A percentile compares a stretch with the other conserved stretches of the same genome.
phyloP scores from a whole-genome alignment of 2,329 filamentous ascomycete species.

The Aspergillus alliaceus region DNA sequence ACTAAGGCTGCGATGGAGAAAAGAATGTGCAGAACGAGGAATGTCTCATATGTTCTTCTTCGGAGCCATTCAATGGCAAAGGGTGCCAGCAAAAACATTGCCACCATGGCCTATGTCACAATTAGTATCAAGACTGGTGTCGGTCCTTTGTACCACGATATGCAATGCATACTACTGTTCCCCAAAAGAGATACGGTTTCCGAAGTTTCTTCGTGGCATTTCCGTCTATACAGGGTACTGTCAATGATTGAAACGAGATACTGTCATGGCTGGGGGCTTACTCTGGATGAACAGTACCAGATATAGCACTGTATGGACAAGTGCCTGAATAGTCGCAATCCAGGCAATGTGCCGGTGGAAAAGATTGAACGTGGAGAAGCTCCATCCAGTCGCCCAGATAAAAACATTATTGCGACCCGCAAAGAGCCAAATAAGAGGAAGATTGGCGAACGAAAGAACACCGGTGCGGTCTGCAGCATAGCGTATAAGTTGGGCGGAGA shows the following conservation, averaged over 20 bases:
- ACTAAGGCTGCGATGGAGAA: constrained; percentile 43
- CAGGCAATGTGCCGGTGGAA: constrained; percentile 69
- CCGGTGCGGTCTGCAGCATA: constrained; percentile 65
- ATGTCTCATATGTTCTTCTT: constrained; percentile 44
- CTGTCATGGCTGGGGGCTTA: constrained; percentile 7
- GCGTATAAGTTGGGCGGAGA: constrained; percentile 46
- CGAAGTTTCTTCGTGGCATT: constrained; percentile 26
- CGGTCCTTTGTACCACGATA: background rate
- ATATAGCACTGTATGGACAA: constrained; percentile 64
- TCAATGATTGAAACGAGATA: background rate
- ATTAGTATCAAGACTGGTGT: background rate
- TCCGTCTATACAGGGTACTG: constrained; percentile 14
- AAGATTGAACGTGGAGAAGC: constrained; percentile 64
- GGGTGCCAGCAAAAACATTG: constrained; percentile 44
- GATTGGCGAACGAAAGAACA: constrained; percentile 62
- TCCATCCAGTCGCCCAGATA: constrained; percentile 68
- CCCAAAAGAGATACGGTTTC: constrained; percentile 33
- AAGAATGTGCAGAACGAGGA: constrained; percentile 41
- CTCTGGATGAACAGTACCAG: constrained; percentile 39
- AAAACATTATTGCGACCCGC: constrained; percentile 66
- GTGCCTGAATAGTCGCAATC: constrained; percentile 60
- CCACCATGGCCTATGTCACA: constrained; percentile 27
- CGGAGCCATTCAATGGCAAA: constrained; percentile 51
- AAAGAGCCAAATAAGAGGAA: constrained; percentile 67
- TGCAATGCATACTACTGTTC: constrained; percentile 22